Conservation (phyloP, 148 eudicot species). For the Camellia japonica region DNA sequence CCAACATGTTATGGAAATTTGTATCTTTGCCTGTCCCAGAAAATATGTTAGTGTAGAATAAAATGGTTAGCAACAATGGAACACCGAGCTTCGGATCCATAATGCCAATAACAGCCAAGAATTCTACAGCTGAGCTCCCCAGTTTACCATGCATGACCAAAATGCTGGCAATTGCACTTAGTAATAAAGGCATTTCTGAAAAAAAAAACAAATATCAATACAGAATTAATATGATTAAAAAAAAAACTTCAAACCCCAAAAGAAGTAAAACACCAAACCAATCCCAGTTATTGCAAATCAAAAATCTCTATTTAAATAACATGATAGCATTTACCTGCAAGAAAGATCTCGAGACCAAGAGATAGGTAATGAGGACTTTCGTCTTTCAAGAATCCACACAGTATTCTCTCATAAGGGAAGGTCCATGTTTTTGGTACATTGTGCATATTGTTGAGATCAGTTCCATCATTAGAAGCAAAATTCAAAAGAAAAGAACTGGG, state of each 20-base stretch:
- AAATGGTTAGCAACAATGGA: conserved; percentile 56
- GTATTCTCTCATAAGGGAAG: conserved; percentile 41
- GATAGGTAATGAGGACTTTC: conserved; percentile 37
- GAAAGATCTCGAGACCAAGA: conserved; percentile 45
- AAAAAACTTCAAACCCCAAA: not conserved
- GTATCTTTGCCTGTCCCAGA: conserved; percentile 32
- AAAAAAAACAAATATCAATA: conserved; percentile 19
- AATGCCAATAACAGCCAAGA: conserved; percentile 54
- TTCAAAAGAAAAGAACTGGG: conserved; percentile 42
- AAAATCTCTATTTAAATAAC: conserved; percentile 3
- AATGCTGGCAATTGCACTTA: conserved; percentile 62
- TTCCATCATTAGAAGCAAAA: conserved; percentile 29
- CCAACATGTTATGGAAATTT: conserved; percentile 45
- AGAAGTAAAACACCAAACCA: not conserved
- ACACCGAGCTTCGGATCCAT: conserved; percentile 78
- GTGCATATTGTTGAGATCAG: conserved; percentile 18
- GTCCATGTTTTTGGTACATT: conserved; percentile 56
- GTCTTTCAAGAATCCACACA: conserved; percentile 35
- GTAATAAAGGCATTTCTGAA: conserved; percentile 62
- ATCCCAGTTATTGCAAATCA: conserved; percentile 9
- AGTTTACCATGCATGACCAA: conserved; percentile 51
- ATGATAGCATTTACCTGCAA: conserved; percentile 46
- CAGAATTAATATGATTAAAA: not conserved
- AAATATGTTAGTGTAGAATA: conserved; percentile 65
- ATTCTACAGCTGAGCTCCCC: conserved; percentile 55